These are phyloP conservation scores for Aulographum hederae DNA, from an alignment of 2,329 filamentous ascomycete species.

Conservation along the genomic window DNA sequence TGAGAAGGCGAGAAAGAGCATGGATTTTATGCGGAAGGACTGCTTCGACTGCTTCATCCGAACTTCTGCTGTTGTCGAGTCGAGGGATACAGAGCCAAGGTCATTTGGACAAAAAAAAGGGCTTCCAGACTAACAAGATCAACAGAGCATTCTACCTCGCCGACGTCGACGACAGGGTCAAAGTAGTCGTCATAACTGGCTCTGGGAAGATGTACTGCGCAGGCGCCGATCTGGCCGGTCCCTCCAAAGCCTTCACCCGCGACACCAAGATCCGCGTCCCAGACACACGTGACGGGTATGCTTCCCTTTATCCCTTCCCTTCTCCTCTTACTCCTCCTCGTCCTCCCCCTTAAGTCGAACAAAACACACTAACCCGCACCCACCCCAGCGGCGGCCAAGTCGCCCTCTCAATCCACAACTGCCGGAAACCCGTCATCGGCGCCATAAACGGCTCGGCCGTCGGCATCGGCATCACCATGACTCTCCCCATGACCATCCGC, in stretches of 20 bases:
- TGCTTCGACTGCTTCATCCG: too few species aligned
- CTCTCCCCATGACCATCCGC: constrained; percentile 30
- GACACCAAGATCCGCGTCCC: constrained; percentile 9
- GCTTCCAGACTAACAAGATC: too few species aligned
- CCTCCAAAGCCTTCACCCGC: constrained; percentile 5
- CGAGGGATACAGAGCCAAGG: too few species aligned
- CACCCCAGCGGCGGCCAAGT: constrained; percentile 35
- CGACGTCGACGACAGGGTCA: constrained; percentile 7
- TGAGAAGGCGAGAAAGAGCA: too few species aligned
- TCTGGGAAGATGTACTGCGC: constrained; percentile 6
- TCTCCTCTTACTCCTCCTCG: too few species aligned
- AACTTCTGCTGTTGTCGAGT: too few species aligned
- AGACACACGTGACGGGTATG: not conserved
- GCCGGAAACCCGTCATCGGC: constrained; percentile 39
- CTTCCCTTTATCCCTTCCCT: constrained; percentile 8
- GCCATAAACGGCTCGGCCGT: constrained; percentile 42
- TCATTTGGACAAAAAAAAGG: too few species aligned
- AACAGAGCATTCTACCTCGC: constrained; percentile 1
- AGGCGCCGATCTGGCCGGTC: constrained; percentile 6
- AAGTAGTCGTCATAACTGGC: constrained; percentile 6
- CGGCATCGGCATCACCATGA: constrained; percentile 44
- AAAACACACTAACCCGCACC: too few species aligned
- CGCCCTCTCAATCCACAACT: constrained; percentile 36
- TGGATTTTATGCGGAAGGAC: too few species aligned
- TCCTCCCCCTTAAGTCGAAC: too few species aligned